Base-by-base conservation (phyloP, 1,284 basidiomycete genomes). In the Cutaneotrichosporon sp. region DNA sequence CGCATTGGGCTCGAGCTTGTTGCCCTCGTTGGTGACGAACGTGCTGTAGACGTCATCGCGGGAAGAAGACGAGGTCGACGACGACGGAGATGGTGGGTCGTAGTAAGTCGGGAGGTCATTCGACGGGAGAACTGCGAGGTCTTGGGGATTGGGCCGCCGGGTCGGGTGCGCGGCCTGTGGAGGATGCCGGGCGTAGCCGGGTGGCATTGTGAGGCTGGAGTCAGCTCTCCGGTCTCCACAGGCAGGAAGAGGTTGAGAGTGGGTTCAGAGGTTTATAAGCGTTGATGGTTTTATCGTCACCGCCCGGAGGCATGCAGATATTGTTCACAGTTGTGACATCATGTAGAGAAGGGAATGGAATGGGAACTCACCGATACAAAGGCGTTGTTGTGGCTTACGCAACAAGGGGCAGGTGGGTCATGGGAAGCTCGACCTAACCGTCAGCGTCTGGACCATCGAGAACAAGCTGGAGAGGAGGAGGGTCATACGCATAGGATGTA, bases 1-100 rank as follows among this genome's bases (percentile, higher is more conserved):
- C 2, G 76, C 71, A n/a, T 71, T 65, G 0, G 64, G 66, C 21
- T 75, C 64, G 9, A 77, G 73, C 71, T 82, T 82, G 68, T 74
- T 73, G 34, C 76, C 76, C 3, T 74, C 73, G 61, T 82, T 82
- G 55, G 68, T 70, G n/a, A 64, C 59, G 26, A 74, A 56, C 38
- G 71, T 63, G 34, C 69, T 65, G 53, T 63, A 59, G 0, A 70
- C 69, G 30, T 68, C 68, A 57, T 69, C 65, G n/a, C 62, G 57
- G 4, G 60, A 65, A 22, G 66, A 56, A 2, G 68, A 69, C 3
- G 64, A 64, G 1, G 72, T 69, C 2, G 72, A 65, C 3, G 72
- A 26, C 2, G 72, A 72, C 5, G 73, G 72, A 1, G 68, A 70
- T 26, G 72, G 72, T 4, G 72, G 70, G 61, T 77, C 76, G 52